Base-by-base conservation (phyloP, 2,329 filamentous ascomycete species). In the Chaetoscypha palmicola region DNA sequence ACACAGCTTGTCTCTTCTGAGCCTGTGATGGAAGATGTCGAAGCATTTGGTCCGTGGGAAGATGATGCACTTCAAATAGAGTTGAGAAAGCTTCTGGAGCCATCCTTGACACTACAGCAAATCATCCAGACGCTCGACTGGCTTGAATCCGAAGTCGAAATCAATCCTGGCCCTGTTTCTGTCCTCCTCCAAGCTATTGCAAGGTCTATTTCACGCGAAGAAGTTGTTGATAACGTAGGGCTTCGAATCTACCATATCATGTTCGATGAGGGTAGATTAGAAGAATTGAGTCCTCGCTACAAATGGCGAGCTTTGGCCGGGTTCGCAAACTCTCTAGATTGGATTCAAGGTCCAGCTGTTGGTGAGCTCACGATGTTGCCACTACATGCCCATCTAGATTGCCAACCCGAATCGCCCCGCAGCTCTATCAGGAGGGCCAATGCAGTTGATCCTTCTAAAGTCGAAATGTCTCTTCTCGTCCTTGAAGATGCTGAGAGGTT, bases 161-260 rank as follows among this genome's bases (percentile, higher is more conserved):
- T 57, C 38, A 42, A 58, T 28, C 50, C 52, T 5, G 36, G 43
- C 41, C 52, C 58, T n/a, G 58, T 59, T 11, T 57, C 58, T 33
- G 57, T 67, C 12, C 57, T 68, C 20, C 54, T 67, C 12, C 64
- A 67, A 38, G 65, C 63, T 14, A 59, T 69, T 37, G 59, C 62
- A 33, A 55, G 57, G 4, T 63, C 66, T n/a, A 53, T 68, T 9
- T 56, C 48, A 7, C 53, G 60, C 33, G 62, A 66, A 36, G 59
- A 60, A 4, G 57, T 58, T 30, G 60, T 63, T 10, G 54, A 60
- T 39, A 48, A 44, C 7, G 48, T 63, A 31, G 57, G 60, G 8
- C 49, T 61, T n/a, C 59, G 57, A 24, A 54, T 64, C n/a, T 61
- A 61, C 30, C 53, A 60, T 19, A 53, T 62, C n/a, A 54, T 62